Percentiles rank a stretch among this genome's conserved stretches.
phyloP scores from a whole-genome alignment of 2,329 filamentous ascomycete species.

The Neocucurbitaria cava region DNA sequence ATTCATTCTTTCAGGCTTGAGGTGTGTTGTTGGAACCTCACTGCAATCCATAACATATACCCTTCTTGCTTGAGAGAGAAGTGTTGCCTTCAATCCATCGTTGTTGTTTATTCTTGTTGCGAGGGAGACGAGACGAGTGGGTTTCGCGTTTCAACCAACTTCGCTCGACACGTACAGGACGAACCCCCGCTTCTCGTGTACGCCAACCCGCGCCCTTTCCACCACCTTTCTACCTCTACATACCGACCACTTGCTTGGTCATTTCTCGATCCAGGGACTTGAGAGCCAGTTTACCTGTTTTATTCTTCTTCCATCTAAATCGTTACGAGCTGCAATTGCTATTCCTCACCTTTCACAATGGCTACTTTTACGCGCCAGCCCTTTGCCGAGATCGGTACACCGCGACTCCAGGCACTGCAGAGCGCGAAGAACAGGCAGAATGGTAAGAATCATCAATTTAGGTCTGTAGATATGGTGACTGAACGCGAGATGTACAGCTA shows the following conservation, averaged over 20 bases:
- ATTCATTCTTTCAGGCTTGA: background rate
- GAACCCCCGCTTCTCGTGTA: slow-evolving; percentile 12
- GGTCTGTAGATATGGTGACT: slow-evolving; percentile 13
- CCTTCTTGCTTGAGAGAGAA: background rate
- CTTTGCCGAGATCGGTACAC: slow-evolving; percentile 74
- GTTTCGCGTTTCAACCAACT: slow-evolving; percentile 6
- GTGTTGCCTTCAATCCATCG: background rate
- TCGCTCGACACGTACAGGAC: slow-evolving; percentile 11
- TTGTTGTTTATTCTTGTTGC: slow-evolving; percentile 7
- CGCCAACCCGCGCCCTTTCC: slow-evolving; percentile 6
- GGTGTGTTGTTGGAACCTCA: background rate
- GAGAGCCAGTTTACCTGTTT: background rate
- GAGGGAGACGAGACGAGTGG: slow-evolving; percentile 1
- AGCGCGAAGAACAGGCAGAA: slow-evolving; percentile 80
- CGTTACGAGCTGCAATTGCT: background rate
- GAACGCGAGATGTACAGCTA: slow-evolving; percentile 37
- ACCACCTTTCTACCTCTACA: slow-evolving; percentile 4
- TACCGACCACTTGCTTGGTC: background rate
- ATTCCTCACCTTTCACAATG: slow-evolving; percentile 26
- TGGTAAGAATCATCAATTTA: slow-evolving; percentile 50
- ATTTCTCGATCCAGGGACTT: slow-evolving; percentile 4
- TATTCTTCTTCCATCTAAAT: background rate
- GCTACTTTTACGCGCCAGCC: slow-evolving; percentile 68
- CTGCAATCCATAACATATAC: too few relatives aligned
- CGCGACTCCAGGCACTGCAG: slow-evolving; percentile 73